phyloP scores from a whole-genome alignment of 164 flowering plant species.

The Brasenia schreberi region DNA sequence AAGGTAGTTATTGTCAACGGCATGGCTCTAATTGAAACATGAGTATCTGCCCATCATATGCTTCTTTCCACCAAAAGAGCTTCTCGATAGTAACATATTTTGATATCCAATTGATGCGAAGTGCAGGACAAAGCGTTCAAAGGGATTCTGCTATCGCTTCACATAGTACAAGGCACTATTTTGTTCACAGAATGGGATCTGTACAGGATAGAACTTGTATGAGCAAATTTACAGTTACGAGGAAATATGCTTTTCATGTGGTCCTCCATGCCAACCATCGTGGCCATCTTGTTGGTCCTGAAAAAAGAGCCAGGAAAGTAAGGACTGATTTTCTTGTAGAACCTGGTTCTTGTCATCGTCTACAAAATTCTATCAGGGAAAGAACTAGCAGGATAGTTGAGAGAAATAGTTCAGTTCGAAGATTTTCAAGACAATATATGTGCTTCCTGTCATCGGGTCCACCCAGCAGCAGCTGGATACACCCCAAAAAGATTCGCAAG shows the following conservation, averaged over 20 bases:
- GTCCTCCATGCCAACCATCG: conserved; percentile 15
- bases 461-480: conserved; percentile 17
- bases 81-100: background rate
- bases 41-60: background rate
- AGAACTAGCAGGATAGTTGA: conserved; percentile 8
- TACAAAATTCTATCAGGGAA: conserved; percentile 11
- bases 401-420: conserved; percentile 7
- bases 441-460: conserved; percentile 21
- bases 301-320: conserved; percentile 11
- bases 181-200: conserved; percentile 13
- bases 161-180: conserved; percentile 17
- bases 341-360: conserved; percentile 7
- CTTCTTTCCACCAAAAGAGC: background rate
- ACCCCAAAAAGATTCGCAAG: conserved; percentile 18
- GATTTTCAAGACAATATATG: conserved; percentile 20
- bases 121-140: conserved; percentile 44
- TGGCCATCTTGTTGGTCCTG: conserved; percentile 10
- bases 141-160: conserved; percentile 17
- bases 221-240: conserved; percentile 11
- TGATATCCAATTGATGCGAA: conserved; percentile 2
- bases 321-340: conserved; percentile 7
- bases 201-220: conserved; percentile 15
- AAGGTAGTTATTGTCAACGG: background rate
- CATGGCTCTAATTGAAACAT: background rate
- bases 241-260: conserved; percentile 8